These are phyloP conservation scores for Suhomyces coccinellae DNA, from an alignment of 1,139 yeast genomes.

Conservation along the genomic window DNA sequence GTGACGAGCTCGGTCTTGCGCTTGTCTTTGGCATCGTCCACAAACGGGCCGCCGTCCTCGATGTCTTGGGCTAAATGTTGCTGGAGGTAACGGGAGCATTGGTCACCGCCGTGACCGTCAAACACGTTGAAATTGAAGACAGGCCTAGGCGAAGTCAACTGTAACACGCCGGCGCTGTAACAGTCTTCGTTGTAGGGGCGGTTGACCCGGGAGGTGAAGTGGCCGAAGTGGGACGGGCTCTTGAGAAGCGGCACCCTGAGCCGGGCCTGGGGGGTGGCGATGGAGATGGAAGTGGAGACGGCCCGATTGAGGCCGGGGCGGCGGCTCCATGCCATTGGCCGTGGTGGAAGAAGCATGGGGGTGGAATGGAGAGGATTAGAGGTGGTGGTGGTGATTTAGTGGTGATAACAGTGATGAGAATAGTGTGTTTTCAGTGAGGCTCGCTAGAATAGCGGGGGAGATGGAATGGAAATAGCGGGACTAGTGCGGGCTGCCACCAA, in stretches of 20 bases:
- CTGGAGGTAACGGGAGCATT: slow-evolving; percentile 64
- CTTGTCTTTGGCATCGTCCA: slow-evolving; percentile 19
- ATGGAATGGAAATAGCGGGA: too few species aligned
- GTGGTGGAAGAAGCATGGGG: too few species aligned
- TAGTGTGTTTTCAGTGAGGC: too few species aligned
- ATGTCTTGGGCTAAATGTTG: slow-evolving; percentile 55
- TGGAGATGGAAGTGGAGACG: slow-evolving; percentile 26
- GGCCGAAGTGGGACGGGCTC: slow-evolving; percentile 81
- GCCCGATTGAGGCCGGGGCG: not conserved
- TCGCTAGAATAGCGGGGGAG: too few species aligned
- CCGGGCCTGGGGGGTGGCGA: slow-evolving; percentile 32
- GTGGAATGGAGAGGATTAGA: too few species aligned
- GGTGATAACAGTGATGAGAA: too few species aligned
- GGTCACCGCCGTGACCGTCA: slow-evolving; percentile 93
- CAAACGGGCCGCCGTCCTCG: slow-evolving; percentile 39
- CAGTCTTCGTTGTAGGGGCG: slow-evolving; percentile 81
- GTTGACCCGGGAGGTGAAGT: slow-evolving; percentile 72
- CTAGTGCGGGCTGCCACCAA: too few species aligned
- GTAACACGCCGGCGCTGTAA: slow-evolving; percentile 60
- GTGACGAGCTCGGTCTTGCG: slow-evolving; percentile 41
- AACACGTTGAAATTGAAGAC: slow-evolving; percentile 70
- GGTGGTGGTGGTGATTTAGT: too few species aligned
- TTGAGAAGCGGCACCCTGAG: slow-evolving; percentile 56
- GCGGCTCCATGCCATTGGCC: too few species aligned
- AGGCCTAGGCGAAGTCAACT: slow-evolving; percentile 25